These are phyloP conservation scores for Trichoderma citrinoviride DNA, from an alignment of 2,329 filamentous ascomycete genomes.

Conservation along the genomic window DNA sequence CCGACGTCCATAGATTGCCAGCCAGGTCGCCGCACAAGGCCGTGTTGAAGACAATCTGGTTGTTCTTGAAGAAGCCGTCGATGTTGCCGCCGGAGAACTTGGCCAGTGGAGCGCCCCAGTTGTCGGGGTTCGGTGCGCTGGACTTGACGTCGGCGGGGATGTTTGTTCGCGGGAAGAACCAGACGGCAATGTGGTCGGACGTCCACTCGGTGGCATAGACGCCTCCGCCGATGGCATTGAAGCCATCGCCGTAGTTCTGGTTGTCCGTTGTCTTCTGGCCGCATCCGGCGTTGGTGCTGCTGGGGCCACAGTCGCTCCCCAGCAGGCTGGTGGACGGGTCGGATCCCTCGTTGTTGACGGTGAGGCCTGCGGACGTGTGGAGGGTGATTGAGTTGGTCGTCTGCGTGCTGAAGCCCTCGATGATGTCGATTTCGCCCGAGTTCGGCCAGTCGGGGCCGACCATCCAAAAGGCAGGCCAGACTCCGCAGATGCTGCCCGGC, in stretches of 20 bases:
- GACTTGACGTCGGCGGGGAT: constrained; percentile 63
- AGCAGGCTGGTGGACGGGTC: constrained; percentile 47
- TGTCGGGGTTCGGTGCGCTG: constrained; percentile 59
- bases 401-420: constrained; percentile 71
- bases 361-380: constrained; percentile 62
- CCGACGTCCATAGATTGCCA: constrained; percentile 60
- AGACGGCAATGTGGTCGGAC: constrained; percentile 66
- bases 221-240: constrained; percentile 68
- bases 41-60: constrained; percentile 78
- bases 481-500: constrained; percentile 68
- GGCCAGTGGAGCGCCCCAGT: constrained; percentile 69
- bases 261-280: constrained; percentile 50
- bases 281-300: constrained; percentile 57
- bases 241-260: constrained; percentile 62
- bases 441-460: constrained; percentile 69
- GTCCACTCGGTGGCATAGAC: constrained; percentile 79
- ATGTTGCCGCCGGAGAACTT: constrained; percentile 67
- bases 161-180: constrained; percentile 69
- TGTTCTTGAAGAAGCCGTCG: constrained; percentile 62
- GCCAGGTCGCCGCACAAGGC: constrained; percentile 91
- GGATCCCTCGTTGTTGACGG: constrained; percentile 49
- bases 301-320: constrained; percentile 55
- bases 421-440: constrained; percentile 74
- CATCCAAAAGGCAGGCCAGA: constrained; percentile 73
- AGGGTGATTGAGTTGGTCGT: constrained; percentile 62